phyloP scores from a whole-genome alignment of 78 protist species.

The Cavenderia fasciculata region DNA sequence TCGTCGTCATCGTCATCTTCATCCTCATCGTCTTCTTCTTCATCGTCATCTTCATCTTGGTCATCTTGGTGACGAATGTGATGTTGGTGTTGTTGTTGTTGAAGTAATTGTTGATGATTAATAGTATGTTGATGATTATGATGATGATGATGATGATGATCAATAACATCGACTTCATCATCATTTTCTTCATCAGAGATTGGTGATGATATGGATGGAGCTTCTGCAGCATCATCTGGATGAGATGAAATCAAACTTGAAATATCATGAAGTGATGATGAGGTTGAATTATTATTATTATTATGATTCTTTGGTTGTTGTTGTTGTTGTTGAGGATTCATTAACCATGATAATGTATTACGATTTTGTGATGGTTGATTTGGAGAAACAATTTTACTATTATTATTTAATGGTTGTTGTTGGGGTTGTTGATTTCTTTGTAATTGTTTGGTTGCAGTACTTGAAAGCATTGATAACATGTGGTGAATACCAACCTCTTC shows the following conservation, averaged over 20 bases:
- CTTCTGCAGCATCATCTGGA: slow-evolving; percentile 66
- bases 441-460: background rate
- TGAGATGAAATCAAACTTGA: background rate
- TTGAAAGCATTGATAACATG: background rate
- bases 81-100: too few species aligned
- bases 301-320: background rate
- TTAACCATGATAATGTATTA: too few species aligned
- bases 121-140: too few species aligned
- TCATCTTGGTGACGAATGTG: too few species aligned
- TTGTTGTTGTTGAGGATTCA: background rate
- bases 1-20: background rate
- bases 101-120: too few species aligned
- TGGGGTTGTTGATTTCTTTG: background rate
- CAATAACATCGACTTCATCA: background rate
- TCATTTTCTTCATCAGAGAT: background rate
- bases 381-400: too few species aligned
- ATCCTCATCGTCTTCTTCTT: too few species aligned
- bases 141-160: background rate
- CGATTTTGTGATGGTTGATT: too few species aligned
- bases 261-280: background rate
- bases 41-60: too few species aligned
- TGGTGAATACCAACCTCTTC: slow-evolving; percentile 9
- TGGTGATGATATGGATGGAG: slow-evolving; percentile 25
- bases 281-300: background rate
- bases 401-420: background rate